Percentiles rank a stretch among this genome's conserved stretches.
Evolutionary conservation across 352 stramenopile species (phyloP).

Genomic region (Elongisporangium senticosum): DNA sequence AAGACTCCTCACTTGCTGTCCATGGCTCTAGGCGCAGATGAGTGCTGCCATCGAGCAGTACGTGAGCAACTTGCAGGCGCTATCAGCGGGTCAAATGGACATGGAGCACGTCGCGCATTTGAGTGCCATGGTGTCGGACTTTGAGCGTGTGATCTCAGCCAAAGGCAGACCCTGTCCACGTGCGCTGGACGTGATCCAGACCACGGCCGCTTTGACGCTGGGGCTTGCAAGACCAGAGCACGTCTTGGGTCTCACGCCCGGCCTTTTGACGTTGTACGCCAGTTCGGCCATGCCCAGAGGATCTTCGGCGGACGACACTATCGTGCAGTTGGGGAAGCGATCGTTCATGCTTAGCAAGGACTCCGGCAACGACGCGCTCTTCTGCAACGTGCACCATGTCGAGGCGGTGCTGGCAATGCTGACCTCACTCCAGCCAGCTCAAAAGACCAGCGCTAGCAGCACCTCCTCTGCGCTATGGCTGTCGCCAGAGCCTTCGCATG

Average conservation of each 20-base stretch:
- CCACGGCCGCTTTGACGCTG: conserved; percentile 21
- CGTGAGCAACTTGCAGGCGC: background rate
- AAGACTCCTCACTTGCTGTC: background rate
- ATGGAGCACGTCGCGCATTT: background rate
- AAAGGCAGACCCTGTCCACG: background rate
- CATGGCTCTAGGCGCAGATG: background rate
- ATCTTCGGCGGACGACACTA: background rate
- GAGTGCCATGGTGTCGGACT: background rate
- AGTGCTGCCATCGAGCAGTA: background rate
- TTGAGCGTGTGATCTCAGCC: background rate
- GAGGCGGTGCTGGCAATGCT: conserved; percentile 33
- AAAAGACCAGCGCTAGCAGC: background rate
- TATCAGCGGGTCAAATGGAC: background rate
- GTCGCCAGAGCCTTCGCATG: background rate
- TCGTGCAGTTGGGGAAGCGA: conserved; percentile 41
- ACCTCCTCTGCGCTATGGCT: background rate
- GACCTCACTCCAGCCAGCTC: background rate
- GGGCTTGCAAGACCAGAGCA: conserved; percentile 17
- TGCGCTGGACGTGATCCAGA: background rate
- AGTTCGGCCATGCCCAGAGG: background rate
- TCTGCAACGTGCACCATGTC: conserved; percentile 61
- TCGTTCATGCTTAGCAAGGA: conserved; percentile 79
- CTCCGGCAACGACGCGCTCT: conserved; percentile 46
- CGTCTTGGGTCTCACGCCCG: conserved; percentile 36
- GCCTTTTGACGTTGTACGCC: conserved; percentile 32